These are phyloP conservation scores for Triticum urartu DNA, from an alignment of 176 grass and related monocot genomes.

Conservation along the genomic window DNA sequence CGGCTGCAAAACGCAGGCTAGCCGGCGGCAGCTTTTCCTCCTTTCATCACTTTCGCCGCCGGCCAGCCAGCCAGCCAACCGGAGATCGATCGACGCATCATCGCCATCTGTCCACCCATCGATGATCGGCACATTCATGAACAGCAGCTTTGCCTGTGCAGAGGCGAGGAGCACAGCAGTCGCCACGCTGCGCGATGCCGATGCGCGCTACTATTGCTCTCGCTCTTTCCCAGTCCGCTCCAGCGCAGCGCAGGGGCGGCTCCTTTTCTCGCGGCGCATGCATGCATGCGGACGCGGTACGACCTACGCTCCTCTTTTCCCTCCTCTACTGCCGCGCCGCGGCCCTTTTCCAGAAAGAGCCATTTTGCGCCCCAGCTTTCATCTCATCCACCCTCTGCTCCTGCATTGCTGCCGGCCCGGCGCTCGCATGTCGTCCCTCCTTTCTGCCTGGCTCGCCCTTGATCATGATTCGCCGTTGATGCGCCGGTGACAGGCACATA, in stretches of 20 bases:
- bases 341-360: conserved; percentile 23
- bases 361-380: conserved; percentile 12
- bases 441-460: neutral
- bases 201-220: too few relatives aligned
- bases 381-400: neutral
- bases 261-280: neutral
- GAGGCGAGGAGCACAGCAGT: neutral
- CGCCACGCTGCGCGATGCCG: neutral
- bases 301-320: too few relatives aligned
- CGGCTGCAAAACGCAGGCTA: neutral
- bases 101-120: too few relatives aligned
- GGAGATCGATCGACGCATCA: neutral
- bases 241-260: neutral
- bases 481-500: neutral
- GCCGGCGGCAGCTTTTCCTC: neutral
- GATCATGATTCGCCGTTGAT: conserved; percentile 21
- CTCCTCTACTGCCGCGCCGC: neutral
- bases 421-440: neutral
- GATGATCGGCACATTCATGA: neutral
- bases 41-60: conserved; percentile 24
- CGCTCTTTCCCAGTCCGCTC: neutral
- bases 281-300: neutral
- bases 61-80: neutral
- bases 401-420: neutral
- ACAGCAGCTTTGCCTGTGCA: neutral